Evolutionary conservation across 306 rosid genomes (phyloP), one percentile per base, ranked within the genome.

Genomic region (Senna tora): DNA sequence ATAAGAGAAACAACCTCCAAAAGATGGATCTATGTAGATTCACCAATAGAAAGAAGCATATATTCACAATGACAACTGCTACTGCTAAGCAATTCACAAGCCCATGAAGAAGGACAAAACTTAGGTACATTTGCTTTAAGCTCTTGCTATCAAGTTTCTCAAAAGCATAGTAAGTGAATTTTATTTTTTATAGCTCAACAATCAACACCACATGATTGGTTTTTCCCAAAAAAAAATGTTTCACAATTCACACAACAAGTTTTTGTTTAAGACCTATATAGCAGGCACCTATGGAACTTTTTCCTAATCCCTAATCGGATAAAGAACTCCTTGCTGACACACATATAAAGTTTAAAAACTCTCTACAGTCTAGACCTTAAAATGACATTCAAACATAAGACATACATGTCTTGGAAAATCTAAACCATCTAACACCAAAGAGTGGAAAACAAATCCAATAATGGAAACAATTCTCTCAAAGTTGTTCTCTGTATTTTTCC

Each of bases 351-450:
- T 47, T 36, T 33, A 61, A 60, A 68, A 16, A 8, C 15, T 19
- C 19, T 1, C 33, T n/a, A n/a, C n/a, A n/a, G n/a, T n/a, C n/a
- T 50, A 25, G 20, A 22, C 55, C 47, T 21, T 10, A 15, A 15
- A 76, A 54, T 28, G 51, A 68, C 33, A 19, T 65, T 42, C 55
- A 50, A 66, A 53, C 59, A 49, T 4, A 33, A 30, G 6, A 59
- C 9, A 54, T 54, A 60, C 47, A 55, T 17, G 11, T 12, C 22
- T 36, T n/a, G 10, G 55, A 58, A 69, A 47, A 38, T 36, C 34
- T 46, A 32, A 45, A 25, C 28, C 64, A 52, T 52, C 17, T 5
- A 55, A 17, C 34, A 30, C 34, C 34, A 30, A 46, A 66, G 10
- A 50, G 20, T 17, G 9, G 59, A 20, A 19, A 45, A 25, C 30